These are phyloP conservation scores for Dalbergia cochinchinensis DNA, from an alignment of 306 rosid species.

Conservation along the genomic window DNA sequence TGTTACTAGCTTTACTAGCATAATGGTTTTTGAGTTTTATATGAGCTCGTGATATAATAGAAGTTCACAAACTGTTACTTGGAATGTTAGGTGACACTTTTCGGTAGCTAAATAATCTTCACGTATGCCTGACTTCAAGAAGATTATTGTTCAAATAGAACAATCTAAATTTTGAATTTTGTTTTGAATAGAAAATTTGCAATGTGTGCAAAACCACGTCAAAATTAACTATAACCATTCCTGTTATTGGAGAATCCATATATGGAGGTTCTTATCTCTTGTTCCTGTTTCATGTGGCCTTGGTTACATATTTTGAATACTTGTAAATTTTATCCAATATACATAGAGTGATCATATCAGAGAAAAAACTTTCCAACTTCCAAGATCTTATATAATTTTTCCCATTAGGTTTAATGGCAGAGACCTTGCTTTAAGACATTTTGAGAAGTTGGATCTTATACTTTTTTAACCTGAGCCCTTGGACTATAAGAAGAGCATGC, in stretches of 20 bases:
- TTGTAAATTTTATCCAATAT: neutral
- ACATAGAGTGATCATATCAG: neutral
- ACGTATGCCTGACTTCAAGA: neutral
- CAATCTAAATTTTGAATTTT: neutral
- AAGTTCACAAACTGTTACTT: neutral
- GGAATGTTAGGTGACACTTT: neutral
- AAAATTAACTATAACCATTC: neutral
- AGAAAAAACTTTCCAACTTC: neutral
- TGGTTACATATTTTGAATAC: neutral
- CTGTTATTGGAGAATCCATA: neutral
- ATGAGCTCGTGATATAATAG: neutral
- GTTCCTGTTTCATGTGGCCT: neutral
- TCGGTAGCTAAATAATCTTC: neutral
- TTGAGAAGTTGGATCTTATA: constrained; percentile 6
- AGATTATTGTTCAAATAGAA: neutral
- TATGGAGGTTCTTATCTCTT: neutral
- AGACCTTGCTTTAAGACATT: neutral
- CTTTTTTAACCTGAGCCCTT: neutral
- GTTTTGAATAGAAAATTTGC: constrained; percentile 2
- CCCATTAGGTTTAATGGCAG: neutral
- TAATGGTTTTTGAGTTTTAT: constrained; percentile 11
- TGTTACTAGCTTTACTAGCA: neutral
- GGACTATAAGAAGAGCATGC: neutral
- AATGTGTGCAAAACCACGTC: neutral
- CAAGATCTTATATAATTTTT: neutral